These are phyloP conservation scores for Tuctoria greenei DNA, from an alignment of 176 grass and related monocot species.

Conservation along the genomic window DNA sequence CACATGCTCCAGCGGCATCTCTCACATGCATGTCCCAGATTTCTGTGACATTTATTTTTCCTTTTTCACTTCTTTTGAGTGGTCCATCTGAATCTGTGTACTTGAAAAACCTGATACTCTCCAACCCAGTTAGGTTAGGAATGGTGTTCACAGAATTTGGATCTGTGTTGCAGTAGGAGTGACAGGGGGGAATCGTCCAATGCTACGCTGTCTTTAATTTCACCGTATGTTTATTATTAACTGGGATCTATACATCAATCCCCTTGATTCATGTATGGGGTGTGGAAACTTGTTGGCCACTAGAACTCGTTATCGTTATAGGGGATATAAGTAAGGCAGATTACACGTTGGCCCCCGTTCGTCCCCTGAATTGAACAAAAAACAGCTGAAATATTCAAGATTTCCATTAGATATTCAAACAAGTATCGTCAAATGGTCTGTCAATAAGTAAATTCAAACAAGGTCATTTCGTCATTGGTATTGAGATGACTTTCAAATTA, in stretches of 20 bases:
- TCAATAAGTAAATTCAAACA: too few species aligned
- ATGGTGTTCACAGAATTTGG: slow-evolving; percentile 29
- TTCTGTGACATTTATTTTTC: neutral
- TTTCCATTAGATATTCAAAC: neutral
- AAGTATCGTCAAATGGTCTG: too few species aligned
- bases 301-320: neutral
- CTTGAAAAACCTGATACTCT: slow-evolving; percentile 52
- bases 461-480: too few species aligned
- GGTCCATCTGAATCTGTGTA: slow-evolving; percentile 47
- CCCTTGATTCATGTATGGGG: neutral
- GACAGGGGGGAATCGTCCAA: slow-evolving; percentile 31
- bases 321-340: neutral
- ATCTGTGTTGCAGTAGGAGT: slow-evolving; percentile 37
- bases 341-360: neutral
- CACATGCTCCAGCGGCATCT: slow-evolving; percentile 41
- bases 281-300: slow-evolving; percentile 31
- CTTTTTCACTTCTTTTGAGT: slow-evolving; percentile 13
- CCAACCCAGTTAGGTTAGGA: slow-evolving; percentile 33
- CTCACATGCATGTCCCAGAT: slow-evolving; percentile 47
- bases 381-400: neutral
- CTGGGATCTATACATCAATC: slow-evolving; percentile 9
- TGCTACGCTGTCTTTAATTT: neutral
- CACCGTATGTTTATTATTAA: slow-evolving; percentile 4
- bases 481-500: too few species aligned
- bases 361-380: neutral